phyloP scores from a whole-genome alignment of 331 rosid genomes.

The Rhamnella rubrinervis region DNA sequence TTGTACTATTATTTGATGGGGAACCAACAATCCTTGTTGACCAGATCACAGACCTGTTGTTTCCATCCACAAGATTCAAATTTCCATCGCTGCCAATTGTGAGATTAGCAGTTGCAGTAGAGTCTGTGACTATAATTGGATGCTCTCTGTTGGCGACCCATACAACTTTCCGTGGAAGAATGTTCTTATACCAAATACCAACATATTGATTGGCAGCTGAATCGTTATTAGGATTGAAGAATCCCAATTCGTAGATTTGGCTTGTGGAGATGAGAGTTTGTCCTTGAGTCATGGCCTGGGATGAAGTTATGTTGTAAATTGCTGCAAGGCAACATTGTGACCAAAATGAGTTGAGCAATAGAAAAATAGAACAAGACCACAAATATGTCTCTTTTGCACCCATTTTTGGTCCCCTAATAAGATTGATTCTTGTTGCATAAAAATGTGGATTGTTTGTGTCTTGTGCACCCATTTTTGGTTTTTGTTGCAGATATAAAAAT shows the following conservation, averaged over 20 bases:
- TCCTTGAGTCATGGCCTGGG: neutral
- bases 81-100: constrained; percentile 12
- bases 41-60: neutral
- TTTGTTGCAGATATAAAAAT: no score
- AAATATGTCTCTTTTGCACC: no score
- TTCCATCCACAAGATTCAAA: constrained; percentile 14
- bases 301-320: neutral
- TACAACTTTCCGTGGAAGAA: constrained; percentile 4
- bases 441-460: no score
- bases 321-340: neutral
- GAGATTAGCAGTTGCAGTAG: neutral
- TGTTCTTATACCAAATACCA: constrained; percentile 11
- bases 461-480: no score
- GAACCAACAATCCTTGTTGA: neutral
- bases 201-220: neutral
- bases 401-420: no score
- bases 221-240: constrained; percentile 1
- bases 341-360: no score
- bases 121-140: constrained; percentile 2
- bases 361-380: no score
- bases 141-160: constrained; percentile 28
- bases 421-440: no score
- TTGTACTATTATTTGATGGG: neutral
- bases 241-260: neutral
- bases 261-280: constrained; percentile 2